phyloP scores from a whole-genome alignment of 2,329 filamentous ascomycete genomes.

The Alternaria triticimaculans region DNA sequence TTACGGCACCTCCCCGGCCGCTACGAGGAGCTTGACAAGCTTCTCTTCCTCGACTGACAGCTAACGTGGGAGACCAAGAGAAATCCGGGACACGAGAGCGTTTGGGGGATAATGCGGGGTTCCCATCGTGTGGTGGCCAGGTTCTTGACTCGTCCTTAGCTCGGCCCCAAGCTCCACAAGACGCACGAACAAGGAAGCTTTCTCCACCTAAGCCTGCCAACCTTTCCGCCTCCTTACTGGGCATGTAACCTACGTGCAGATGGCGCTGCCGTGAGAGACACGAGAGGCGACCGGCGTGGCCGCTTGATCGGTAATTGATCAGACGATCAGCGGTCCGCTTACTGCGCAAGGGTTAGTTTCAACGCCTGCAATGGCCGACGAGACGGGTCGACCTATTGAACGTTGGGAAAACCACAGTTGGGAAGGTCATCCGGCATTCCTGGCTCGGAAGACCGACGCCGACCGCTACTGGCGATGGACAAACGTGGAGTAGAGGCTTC shows the following conservation, averaged over 20 bases:
- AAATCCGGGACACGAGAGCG: slow-evolving; percentile 3
- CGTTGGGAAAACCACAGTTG: not conserved
- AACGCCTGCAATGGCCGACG: slow-evolving; percentile 5
- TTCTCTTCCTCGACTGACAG: not conserved
- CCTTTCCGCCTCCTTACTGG: slow-evolving; percentile 13
- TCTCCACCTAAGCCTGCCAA: slow-evolving; percentile 23
- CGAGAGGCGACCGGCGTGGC: not conserved
- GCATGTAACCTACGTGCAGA: slow-evolving; percentile 19
- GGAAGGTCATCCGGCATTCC: slow-evolving; percentile 5
- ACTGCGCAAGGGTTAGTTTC: not conserved
- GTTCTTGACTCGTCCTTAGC: slow-evolving; percentile 6
- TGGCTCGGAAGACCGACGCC: not conserved
- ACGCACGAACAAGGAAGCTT: slow-evolving; percentile 23
- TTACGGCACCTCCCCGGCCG: not conserved
- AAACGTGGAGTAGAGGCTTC: slow-evolving; percentile 3
- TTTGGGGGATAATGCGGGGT: slow-evolving; percentile 16
- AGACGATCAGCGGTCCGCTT: slow-evolving; percentile 4
- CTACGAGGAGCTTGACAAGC: not conserved
- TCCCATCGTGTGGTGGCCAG: not conserved
- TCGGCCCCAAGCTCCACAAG: slow-evolving; percentile 20
- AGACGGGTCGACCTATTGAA: not conserved
- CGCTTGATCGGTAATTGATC: not conserved
- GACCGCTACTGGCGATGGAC: not conserved
- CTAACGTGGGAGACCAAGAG: not conserved
- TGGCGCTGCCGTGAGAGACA: not conserved